phyloP scores from a whole-genome alignment of 2,329 filamentous ascomycete species.

The Phoma herbarum region DNA sequence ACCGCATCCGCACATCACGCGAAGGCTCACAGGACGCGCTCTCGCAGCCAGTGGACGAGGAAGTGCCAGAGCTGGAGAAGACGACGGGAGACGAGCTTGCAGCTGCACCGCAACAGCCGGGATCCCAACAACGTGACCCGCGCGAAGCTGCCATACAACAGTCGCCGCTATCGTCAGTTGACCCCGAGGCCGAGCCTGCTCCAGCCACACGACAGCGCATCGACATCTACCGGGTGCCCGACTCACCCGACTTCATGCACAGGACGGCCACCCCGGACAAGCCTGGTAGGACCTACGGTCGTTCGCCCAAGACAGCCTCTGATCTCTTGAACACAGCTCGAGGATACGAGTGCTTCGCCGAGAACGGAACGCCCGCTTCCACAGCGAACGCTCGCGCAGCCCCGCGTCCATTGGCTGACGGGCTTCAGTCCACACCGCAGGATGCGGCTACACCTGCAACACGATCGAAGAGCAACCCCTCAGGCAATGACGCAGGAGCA shows the following conservation, averaged over 20 bases:
- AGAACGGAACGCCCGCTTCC: conserved; percentile 1
- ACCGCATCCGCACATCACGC: background rate
- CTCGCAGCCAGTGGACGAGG: background rate
- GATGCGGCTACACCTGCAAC: background rate
- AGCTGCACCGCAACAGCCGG: background rate
- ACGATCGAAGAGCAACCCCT: background rate
- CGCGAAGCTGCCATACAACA: conserved; percentile 16
- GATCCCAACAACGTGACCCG: background rate
- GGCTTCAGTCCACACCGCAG: conserved; percentile 25
- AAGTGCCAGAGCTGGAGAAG: background rate
- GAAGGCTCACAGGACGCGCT: background rate
- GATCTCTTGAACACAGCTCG: conserved; percentile 25
- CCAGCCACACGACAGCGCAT: conserved; percentile 11
- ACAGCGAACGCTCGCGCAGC: conserved; percentile 16
- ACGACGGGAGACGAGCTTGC: conserved; percentile 1
- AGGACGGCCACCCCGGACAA: conserved; percentile 20
- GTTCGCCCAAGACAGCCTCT: conserved; percentile 22
- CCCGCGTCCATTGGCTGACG: conserved; percentile 18
- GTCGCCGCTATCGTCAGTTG: conserved; percentile 20
- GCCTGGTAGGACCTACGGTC: conserved; percentile 26
- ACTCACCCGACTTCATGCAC: conserved; percentile 29
- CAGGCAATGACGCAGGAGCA: conserved; percentile 1
- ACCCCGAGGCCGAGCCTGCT: conserved; percentile 4
- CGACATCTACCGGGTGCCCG: conserved; percentile 31
- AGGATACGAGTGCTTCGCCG: background rate